A percentile compares a stretch with the other conserved stretches of the same genome.
Conservation (phyloP, 805 yeast species). For the Ogataea nonfermentans region DNA sequence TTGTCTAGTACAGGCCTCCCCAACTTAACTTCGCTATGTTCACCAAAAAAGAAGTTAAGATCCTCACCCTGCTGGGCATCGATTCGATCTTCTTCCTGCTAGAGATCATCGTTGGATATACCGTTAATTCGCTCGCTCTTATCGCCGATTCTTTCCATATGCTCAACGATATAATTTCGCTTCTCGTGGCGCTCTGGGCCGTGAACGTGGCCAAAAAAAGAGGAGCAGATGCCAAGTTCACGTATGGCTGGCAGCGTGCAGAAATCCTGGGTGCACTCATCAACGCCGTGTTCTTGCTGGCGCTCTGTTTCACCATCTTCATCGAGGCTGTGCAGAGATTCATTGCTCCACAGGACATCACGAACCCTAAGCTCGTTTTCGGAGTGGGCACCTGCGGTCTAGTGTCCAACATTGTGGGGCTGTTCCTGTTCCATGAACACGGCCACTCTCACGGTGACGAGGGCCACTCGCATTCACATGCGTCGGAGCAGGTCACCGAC, state of each 20-base stretch:
- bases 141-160: conserved; percentile 97
- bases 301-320: conserved; percentile 86
- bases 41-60: conserved; percentile 61
- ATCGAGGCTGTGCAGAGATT: conserved; percentile 92
- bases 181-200: conserved; percentile 93
- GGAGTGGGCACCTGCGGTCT: conserved; percentile 84
- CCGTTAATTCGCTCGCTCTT: conserved; percentile 90
- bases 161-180: conserved; percentile 90
- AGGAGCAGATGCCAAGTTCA: conserved; percentile 82
- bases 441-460: conserved; percentile 54
- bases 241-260: conserved; percentile 98
- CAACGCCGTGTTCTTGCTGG: conserved; percentile 89
- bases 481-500: conserved; percentile 16
- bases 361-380: conserved; percentile 79
- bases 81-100: conserved; percentile 83
- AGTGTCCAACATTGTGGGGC: conserved; percentile 76
- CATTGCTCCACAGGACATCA: conserved; percentile 72
- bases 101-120: conserved; percentile 83
- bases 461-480: conserved; percentile 18
- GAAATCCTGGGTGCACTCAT: conserved; percentile 93
- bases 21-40: conserved; percentile 15
- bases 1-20: background rate
- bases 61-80: conserved; percentile 63
- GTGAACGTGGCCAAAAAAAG: conserved; percentile 81
- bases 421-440: conserved; percentile 85